Evolutionary conservation across 306 rosid genomes (phyloP).

Genomic region (Casuarina cunninghamiana): DNA sequence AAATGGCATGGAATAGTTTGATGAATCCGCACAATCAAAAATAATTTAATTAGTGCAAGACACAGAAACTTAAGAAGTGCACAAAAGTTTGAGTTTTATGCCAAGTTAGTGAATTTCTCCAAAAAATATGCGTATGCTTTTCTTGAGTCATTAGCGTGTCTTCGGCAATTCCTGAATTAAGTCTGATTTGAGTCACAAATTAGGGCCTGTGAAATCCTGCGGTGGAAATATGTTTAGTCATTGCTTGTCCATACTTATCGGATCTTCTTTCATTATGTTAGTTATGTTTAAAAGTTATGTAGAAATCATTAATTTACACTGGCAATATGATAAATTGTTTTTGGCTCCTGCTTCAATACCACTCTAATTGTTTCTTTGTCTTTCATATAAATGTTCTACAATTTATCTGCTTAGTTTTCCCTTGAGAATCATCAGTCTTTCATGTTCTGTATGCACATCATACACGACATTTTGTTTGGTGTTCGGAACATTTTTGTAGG

Average conservation of each 20-base stretch:
- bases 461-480: constrained; percentile 10
- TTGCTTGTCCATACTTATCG: neutral
- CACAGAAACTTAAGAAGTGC: neutral
- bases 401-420: neutral
- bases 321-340: neutral
- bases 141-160: neutral
- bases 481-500: constrained; percentile 7
- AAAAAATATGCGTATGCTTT: neutral
- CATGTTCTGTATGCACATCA: neutral
- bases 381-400: constrained; percentile 13
- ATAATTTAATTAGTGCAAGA: neutral
- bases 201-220: too few species aligned
- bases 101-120: neutral
- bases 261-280: neutral
- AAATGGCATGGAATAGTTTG: neutral
- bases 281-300: neutral
- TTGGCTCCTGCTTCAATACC: neutral
- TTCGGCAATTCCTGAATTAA: constrained; percentile 1
- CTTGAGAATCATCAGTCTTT: neutral
- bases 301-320: neutral
- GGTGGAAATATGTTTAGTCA: too few species aligned
- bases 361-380: constrained; percentile 5
- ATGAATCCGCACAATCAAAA: neutral
- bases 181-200: neutral
- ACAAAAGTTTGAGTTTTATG: neutral